phyloP scores from a whole-genome alignment of 2,329 filamentous ascomycete genomes.

The Fusarium citri region DNA sequence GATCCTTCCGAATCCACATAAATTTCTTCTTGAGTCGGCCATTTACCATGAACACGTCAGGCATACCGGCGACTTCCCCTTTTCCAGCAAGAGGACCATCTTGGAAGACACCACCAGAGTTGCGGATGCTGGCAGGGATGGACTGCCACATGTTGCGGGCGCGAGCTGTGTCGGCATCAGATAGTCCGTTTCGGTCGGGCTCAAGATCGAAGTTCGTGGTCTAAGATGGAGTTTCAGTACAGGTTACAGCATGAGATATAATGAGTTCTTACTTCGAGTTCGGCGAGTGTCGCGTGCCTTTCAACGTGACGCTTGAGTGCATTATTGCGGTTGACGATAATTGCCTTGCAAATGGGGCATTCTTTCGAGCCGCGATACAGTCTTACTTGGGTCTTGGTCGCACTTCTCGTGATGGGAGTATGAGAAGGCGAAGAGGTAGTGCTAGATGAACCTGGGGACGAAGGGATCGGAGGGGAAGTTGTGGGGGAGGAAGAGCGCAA shows the following conservation, averaged over 20 bases:
- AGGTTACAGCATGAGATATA: fast-evolving
- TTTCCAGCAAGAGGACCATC: constrained; percentile 16
- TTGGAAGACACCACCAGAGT: constrained; percentile 5
- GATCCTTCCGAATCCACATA: constrained; percentile 18
- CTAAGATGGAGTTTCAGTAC: background rate
- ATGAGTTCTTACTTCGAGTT: background rate
- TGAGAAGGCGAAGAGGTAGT: background rate
- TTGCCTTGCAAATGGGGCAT: constrained; percentile 17
- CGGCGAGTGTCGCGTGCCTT: constrained; percentile 18
- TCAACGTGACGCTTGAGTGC: constrained; percentile 7
- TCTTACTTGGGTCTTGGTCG: background rate
- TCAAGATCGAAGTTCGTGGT: constrained; percentile 1
- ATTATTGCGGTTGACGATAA: constrained; percentile 6
- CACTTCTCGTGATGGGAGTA: background rate
- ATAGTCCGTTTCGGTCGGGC: background rate
- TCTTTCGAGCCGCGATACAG: background rate
- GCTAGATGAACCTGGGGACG: fast-evolving
- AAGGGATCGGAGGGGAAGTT: fast-evolving
- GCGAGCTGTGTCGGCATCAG: constrained; percentile 5
- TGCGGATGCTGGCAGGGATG: constrained; percentile 11
- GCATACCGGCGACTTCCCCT: constrained; percentile 9
- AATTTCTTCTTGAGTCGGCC: constrained; percentile 15
- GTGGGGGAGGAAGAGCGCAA: background rate
- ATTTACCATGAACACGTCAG: background rate
- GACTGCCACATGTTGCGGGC: constrained; percentile 25